phyloP scores from a whole-genome alignment of 2,329 filamentous ascomycete genomes.

The Trichoderma asperellum region DNA sequence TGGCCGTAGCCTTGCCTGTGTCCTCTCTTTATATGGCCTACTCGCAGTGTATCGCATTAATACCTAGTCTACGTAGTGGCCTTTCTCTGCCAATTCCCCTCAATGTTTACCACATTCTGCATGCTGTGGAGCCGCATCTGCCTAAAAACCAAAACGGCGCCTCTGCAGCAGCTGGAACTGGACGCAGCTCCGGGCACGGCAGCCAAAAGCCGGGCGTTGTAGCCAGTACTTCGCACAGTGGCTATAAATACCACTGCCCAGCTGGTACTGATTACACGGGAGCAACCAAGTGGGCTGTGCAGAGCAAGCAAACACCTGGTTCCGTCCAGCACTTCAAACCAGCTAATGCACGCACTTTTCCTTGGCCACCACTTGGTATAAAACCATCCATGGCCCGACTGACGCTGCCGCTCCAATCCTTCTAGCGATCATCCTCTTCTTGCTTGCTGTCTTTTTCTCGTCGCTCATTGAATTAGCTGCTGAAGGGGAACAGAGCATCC shows the following conservation, averaged over 20 bases:
- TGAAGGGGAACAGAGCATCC: neutral
- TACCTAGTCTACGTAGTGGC: neutral
- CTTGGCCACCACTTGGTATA: neutral
- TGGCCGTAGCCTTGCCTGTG: neutral
- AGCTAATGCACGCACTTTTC: constrained; percentile 16
- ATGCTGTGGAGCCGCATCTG: neutral
- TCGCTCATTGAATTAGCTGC: constrained; percentile 9
- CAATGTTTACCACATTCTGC: neutral
- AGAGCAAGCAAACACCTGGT: constrained; percentile 12
- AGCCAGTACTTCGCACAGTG: constrained; percentile 6
- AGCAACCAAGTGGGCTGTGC: constrained; percentile 21
- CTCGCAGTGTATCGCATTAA: neutral
- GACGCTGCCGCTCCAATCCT: neutral
- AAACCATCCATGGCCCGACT: neutral
- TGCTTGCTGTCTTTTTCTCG: neutral
- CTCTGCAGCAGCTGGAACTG: neutral
- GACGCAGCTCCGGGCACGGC: neutral
- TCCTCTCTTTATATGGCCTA: neutral
- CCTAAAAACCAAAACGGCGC: constrained; percentile 3
- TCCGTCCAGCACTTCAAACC: constrained; percentile 8
- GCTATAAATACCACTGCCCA: neutral
- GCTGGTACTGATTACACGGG: neutral
- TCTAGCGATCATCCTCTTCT: neutral
- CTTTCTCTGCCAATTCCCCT: neutral
- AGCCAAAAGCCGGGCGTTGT: neutral